Evolutionary conservation across 495 filamentous ascomycete genomes (phyloP).

Genomic region (Aspergillus asperescens): DNA sequence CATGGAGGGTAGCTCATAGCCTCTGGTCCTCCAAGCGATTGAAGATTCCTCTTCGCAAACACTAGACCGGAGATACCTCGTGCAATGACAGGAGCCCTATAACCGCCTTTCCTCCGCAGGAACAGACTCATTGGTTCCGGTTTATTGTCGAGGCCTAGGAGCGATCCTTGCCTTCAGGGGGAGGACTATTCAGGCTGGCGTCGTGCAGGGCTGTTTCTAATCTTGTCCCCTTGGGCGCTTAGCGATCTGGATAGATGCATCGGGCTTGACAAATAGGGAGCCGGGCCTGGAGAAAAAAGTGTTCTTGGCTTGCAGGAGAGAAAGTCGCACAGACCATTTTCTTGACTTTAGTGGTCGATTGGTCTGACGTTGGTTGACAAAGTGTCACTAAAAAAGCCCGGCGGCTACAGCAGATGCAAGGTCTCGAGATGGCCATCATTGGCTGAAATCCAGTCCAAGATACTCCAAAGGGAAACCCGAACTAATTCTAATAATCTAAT

Average conservation of each 20-base stretch:
- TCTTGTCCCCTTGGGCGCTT: conserved; percentile 12
- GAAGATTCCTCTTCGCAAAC: conserved; percentile 5
- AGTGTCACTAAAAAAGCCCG: neutral
- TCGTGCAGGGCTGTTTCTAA: conserved; percentile 11
- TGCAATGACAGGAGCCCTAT: conserved; percentile 9
- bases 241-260: conserved; percentile 3
- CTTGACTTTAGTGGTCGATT: neutral
- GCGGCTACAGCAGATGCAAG: conserved; percentile 9
- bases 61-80: conserved; percentile 1
- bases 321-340: neutral
- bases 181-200: conserved; percentile 4
- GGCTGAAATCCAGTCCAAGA: too few relatives aligned
- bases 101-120: conserved; percentile 5
- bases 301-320: conserved; percentile 3
- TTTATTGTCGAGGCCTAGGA: neutral
- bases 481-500: too few relatives aligned
- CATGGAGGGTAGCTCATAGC: neutral
- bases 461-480: too few relatives aligned
- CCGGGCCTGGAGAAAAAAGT: neutral
- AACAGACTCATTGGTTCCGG: conserved; percentile 6
- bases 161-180: conserved; percentile 1
- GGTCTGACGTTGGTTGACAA: neutral
- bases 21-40: conserved; percentile 4
- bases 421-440: neutral
- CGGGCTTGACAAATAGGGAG: neutral